phyloP scores from a whole-genome alignment of 495 filamentous ascomycete genomes.

The Glutinoglossum americanum region DNA sequence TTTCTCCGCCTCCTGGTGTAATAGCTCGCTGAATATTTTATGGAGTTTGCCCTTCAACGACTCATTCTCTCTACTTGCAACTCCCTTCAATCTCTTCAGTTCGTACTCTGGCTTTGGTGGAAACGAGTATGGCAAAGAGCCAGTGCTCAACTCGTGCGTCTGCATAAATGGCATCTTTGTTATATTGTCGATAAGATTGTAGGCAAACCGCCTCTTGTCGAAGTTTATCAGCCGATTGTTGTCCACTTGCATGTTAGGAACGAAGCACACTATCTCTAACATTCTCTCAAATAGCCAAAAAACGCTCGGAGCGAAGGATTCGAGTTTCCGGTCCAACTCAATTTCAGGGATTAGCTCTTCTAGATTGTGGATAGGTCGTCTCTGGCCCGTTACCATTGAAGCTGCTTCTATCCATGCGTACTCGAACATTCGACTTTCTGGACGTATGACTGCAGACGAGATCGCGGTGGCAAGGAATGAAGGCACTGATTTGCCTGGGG shows the following conservation, averaged over 20 bases:
- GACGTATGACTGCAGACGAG: slow-evolving; percentile 13
- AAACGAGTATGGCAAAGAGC: neutral
- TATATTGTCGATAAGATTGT: slow-evolving; percentile 18
- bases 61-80: slow-evolving; percentile 13
- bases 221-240: slow-evolving; percentile 18
- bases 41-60: slow-evolving; percentile 7
- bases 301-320: slow-evolving; percentile 15
- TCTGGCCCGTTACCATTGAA: slow-evolving; percentile 2
- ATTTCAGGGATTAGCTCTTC: slow-evolving; percentile 15
- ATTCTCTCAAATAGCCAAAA: slow-evolving; percentile 17
- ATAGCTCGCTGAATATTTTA: slow-evolving; percentile 14
- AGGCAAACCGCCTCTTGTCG: slow-evolving; percentile 17
- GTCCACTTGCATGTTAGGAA: slow-evolving; percentile 18
- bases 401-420: slow-evolving; percentile 14
- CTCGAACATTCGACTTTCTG: slow-evolving; percentile 14
- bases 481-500: slow-evolving; percentile 12
- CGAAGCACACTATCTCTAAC: slow-evolving; percentile 17
- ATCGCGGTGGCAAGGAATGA: slow-evolving; percentile 16
- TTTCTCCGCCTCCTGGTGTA: slow-evolving; percentile 17
- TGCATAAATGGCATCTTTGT: slow-evolving; percentile 10
- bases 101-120: slow-evolving; percentile 9
- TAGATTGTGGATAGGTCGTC: slow-evolving; percentile 10
- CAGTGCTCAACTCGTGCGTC: slow-evolving; percentile 1
- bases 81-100: slow-evolving; percentile 11
- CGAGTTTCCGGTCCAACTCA: slow-evolving; percentile 8